A percentile compares a stretch with the other conserved stretches of the same genome.
Conservation (phyloP, 805 yeast genomes). For the Kazachstania taianensis region DNA sequence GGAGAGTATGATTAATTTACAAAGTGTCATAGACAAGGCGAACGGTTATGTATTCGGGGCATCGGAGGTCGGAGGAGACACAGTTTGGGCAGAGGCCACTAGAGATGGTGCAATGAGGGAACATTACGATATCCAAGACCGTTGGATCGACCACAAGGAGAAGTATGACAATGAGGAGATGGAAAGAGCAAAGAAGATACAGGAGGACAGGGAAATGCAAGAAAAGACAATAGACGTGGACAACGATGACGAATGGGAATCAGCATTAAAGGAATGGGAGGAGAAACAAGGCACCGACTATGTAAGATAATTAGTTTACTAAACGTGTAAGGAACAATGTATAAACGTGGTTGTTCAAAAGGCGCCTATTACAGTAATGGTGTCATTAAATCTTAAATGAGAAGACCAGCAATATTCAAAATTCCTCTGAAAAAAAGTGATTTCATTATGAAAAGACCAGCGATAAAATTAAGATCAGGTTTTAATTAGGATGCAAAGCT, state of each 20-base stretch:
- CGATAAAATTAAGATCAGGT: too few relatives aligned
- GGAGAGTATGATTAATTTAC: slow-evolving; percentile 74
- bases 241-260: slow-evolving; percentile 65
- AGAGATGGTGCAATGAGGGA: slow-evolving; percentile 58
- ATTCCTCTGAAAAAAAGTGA: too few relatives aligned
- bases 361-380: too few relatives aligned
- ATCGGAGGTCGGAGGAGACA: slow-evolving; percentile 93
- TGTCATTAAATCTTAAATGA: too few relatives aligned
- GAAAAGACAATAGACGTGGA: slow-evolving; percentile 39
- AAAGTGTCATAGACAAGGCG: slow-evolving; percentile 76
- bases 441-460: too few relatives aligned
- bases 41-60: slow-evolving; percentile 90
- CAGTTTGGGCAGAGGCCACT: slow-evolving; percentile 93
- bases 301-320: slow-evolving; percentile 11
- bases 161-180: slow-evolving; percentile 58
- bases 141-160: slow-evolving; percentile 87
- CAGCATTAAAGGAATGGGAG: slow-evolving; percentile 52
- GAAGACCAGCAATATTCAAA: too few relatives aligned
- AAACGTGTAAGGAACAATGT: too few relatives aligned
- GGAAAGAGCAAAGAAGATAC: slow-evolving; percentile 34
- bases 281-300: slow-evolving; percentile 29
- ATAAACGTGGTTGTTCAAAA: too few relatives aligned
- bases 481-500: too few relatives aligned
- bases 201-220: slow-evolving; percentile 33
- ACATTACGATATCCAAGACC: slow-evolving; percentile 69